Conservation (phyloP, 176 grass and related monocot genomes). For the Lolium multiflorum region DNA sequence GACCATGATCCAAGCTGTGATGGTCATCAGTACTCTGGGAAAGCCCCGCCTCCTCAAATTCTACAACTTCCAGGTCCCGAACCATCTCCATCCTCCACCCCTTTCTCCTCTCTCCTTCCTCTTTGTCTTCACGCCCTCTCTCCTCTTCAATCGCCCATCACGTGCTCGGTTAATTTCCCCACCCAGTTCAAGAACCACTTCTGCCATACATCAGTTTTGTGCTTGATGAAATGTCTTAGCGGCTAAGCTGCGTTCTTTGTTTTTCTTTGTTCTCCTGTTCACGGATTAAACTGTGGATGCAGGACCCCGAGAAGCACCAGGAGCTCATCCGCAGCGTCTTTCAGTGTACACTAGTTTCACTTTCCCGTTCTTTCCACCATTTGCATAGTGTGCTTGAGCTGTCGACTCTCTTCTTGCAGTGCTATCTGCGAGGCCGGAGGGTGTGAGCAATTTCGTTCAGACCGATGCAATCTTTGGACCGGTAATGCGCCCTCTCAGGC, state of each 20-base stretch:
- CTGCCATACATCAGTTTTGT: too few relatives aligned
- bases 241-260: not conserved
- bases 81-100: not conserved
- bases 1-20: slow-evolving; percentile 89
- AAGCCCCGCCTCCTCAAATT: slow-evolving; percentile 94
- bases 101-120: not conserved
- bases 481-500: slow-evolving; percentile 46
- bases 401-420: slow-evolving; percentile 49
- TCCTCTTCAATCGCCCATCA: not conserved
- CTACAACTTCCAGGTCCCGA: slow-evolving; percentile 74
- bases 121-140: not conserved
- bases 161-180: slow-evolving; percentile 37
- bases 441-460: slow-evolving; percentile 79
- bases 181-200: not conserved
- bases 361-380: not conserved
- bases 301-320: slow-evolving; percentile 95
- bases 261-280: not conserved
- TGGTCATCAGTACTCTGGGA: slow-evolving; percentile 92
- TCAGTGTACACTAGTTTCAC: slow-evolving; percentile 35
- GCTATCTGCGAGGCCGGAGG: slow-evolving; percentile 78
- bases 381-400: slow-evolving; percentile 13
- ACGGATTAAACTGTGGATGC: slow-evolving; percentile 19
- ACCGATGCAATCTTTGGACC: slow-evolving; percentile 72
- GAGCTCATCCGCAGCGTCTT: slow-evolving; percentile 77
- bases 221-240: too few relatives aligned